phyloP scores from a whole-genome alignment of 2,329 filamentous ascomycete species.

The Coniella vitis region DNA sequence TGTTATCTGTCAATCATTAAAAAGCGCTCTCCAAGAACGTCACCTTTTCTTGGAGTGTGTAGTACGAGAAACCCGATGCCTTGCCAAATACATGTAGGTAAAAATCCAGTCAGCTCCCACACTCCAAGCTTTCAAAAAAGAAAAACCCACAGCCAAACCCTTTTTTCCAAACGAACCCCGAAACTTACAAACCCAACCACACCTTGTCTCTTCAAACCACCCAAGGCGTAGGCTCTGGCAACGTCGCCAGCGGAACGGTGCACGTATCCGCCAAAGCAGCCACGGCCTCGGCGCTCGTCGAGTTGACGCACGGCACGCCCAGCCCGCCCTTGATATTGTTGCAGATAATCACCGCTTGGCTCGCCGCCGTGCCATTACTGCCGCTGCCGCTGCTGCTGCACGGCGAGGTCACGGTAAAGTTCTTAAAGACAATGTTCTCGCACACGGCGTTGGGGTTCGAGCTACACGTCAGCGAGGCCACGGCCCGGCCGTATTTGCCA shows the following conservation, averaged over 20 bases:
- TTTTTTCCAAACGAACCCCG: too few relatives aligned
- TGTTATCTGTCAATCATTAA: too few relatives aligned
- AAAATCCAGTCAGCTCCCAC: too few relatives aligned
- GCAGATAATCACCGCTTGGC: slow-evolving; percentile 40
- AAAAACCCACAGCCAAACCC: too few relatives aligned
- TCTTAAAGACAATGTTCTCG: slow-evolving; percentile 45
- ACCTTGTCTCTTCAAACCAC: not conserved
- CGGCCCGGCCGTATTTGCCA: slow-evolving; percentile 46
- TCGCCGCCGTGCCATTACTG: too few relatives aligned
- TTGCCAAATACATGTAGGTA: not conserved
- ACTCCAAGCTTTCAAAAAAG: too few relatives aligned
- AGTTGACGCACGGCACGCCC: slow-evolving; percentile 28
- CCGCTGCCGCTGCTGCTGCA: slow-evolving; percentile 26
- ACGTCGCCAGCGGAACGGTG: slow-evolving; percentile 23
- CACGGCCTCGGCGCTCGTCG: slow-evolving; percentile 26
- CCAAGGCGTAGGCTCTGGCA: slow-evolving; percentile 11
- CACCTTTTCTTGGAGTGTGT: not conserved
- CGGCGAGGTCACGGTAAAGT: slow-evolving; percentile 48
- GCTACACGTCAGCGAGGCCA: slow-evolving; percentile 49
- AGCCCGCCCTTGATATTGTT: slow-evolving; percentile 36
- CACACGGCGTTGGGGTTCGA: slow-evolving; percentile 47
- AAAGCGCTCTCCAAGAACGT: too few relatives aligned
- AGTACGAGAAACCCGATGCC: not conserved
- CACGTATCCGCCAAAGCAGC: slow-evolving; percentile 28
- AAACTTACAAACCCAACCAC: too few relatives aligned